A percentile compares a stretch with the other conserved stretches of the same genome.
These are phyloP conservation scores for Psilocybe tampanensis DNA, from an alignment of 768 basidiomycete genomes.

Conservation along the genomic window DNA sequence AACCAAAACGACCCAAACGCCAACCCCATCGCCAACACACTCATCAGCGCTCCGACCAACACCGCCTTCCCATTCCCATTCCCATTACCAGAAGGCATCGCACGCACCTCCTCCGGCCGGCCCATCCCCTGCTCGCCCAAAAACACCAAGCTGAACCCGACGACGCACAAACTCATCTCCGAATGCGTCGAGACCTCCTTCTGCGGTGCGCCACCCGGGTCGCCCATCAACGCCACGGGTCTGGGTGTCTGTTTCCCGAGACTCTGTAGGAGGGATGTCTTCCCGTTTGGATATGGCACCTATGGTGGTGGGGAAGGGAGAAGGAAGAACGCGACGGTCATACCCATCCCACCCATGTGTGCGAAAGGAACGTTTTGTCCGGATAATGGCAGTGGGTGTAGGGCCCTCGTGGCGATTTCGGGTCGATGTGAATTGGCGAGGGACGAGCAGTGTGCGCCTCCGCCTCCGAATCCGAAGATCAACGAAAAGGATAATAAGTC, in stretches of 20 bases:
- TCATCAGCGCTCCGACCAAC: neutral
- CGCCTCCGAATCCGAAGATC: slow-evolving; percentile 38
- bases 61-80: neutral
- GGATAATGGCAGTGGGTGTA: slow-evolving; percentile 65
- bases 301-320: slow-evolving; percentile 19
- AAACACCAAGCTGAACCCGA: slow-evolving; percentile 54
- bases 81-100: slow-evolving; percentile 15
- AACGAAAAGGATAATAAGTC: slow-evolving; percentile 53
- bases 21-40: neutral
- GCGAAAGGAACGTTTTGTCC: slow-evolving; percentile 59
- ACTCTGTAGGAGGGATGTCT: slow-evolving; percentile 62
- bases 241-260: slow-evolving; percentile 53
- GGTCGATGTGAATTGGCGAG: slow-evolving; percentile 59
- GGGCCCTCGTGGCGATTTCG: slow-evolving; percentile 41
- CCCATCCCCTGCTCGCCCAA: slow-evolving; percentile 39
- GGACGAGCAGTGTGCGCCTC: slow-evolving; percentile 56
- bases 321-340: slow-evolving; percentile 17
- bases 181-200: slow-evolving; percentile 64
- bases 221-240: slow-evolving; percentile 22
- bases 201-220: slow-evolving; percentile 41
- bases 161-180: slow-evolving; percentile 57
- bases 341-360: slow-evolving; percentile 56
- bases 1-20: neutral
- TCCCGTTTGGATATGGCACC: slow-evolving; percentile 52
- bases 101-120: slow-evolving; percentile 25